Evolutionary conservation across 495 filamentous ascomycete genomes (phyloP), one percentile per base, ranked within the genome.

Genomic region (Aspergillus cavernicola): DNA sequence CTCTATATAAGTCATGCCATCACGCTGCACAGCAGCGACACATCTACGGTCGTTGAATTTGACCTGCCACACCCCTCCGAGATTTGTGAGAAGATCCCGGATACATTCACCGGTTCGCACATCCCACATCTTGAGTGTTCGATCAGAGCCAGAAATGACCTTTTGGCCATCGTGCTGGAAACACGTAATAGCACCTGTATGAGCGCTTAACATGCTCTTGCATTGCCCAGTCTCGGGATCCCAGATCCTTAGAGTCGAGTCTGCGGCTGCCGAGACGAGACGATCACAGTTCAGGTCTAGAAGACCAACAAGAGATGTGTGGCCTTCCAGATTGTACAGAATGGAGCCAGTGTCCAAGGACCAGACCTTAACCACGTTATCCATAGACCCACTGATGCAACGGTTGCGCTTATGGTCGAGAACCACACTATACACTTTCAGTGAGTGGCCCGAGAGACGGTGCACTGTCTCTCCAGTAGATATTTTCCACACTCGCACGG

Each of bases 51-150:
- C 89, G 66, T 99, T 91, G 70, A 99, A 99, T 64, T 90, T 90
- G 62, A 99, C 93, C 72, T 99, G 93, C 93, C 93, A 99, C 35
- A 99, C 93, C 8, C 90, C 90, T 60, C 85, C 91, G 50, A 99
- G 78, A 64, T 97, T 90, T n/a, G 89, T 96, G 57, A 99, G 79
- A 22, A 99, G 82, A 72, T 99, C 93, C 53, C 91, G 85, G 36
- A 96, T 86, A 68, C 90, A 96, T 50, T 95, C 89, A 44, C 93
- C 93, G 20, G 83, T 93, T 57, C 84, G 82, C 31, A 96, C 86
- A 68, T 97, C 90, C 95, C 95, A 99, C 90, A 99, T 95, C 75
- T 99, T 99, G 55, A 99, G 73, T 18, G 90, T 96, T 59, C 91
- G 84, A 67, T 99, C 93, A 45, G 89, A 95, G 36, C 93, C 93